These are phyloP conservation scores for Didymella lethalis DNA, from an alignment of 2,329 filamentous ascomycete species.

Conservation along the genomic window DNA sequence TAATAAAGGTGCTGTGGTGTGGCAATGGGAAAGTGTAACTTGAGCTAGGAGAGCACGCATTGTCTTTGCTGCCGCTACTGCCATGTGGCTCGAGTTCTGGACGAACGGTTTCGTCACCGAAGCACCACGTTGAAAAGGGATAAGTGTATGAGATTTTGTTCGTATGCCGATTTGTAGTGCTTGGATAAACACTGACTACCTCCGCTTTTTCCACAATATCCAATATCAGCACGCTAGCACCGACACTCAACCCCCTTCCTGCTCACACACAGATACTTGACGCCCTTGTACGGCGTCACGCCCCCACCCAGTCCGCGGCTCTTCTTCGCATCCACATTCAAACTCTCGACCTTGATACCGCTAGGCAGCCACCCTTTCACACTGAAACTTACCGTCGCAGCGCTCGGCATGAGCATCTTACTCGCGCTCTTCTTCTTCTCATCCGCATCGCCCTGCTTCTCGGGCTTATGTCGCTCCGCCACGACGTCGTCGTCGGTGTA, in stretches of 20 bases:
- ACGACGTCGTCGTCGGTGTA: constrained; percentile 41
- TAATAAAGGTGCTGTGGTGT: not conserved
- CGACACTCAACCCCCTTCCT: constrained; percentile 59
- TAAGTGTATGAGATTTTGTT: too few relatives aligned
- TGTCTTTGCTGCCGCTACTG: too few relatives aligned
- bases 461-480: not conserved
- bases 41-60: too few relatives aligned
- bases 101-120: too few relatives aligned
- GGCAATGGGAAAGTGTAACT: too few relatives aligned
- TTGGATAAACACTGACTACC: too few relatives aligned
- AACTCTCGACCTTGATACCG: constrained; percentile 68
- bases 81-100: too few relatives aligned
- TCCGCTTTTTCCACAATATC: too few relatives aligned
- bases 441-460: constrained; percentile 38
- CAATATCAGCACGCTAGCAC: not conserved
- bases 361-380: constrained; percentile 71
- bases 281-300: constrained; percentile 95
- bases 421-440: constrained; percentile 66
- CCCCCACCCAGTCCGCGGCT: constrained; percentile 86
- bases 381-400: constrained; percentile 58
- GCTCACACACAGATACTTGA: constrained; percentile 89
- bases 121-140: too few relatives aligned
- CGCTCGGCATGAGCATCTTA: constrained; percentile 57
- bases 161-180: too few relatives aligned
- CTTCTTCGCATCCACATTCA: constrained; percentile 74